Evolutionary conservation across 257 asterid species (phyloP).

Genomic region (Cinchona pubescens): DNA sequence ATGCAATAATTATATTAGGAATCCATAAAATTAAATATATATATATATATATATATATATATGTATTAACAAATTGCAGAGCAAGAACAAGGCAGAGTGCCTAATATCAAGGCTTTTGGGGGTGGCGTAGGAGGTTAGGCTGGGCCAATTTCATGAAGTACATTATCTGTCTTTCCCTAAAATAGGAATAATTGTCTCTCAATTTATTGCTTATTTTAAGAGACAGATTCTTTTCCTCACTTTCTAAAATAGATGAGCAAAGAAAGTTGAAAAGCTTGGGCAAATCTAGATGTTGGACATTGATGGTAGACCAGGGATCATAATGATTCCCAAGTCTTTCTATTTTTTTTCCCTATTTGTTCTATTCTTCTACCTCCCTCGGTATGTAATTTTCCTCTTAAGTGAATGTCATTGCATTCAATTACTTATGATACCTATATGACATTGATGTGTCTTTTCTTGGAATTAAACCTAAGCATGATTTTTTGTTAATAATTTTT

Average conservation of each 20-base stretch:
- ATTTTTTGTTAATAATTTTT: too few species aligned
- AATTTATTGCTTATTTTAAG: not conserved
- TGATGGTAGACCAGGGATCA: not conserved
- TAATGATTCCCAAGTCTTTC: not conserved
- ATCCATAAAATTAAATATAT: too few species aligned
- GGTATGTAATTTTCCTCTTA: not conserved
- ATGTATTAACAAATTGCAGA: not conserved
- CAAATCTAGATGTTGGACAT: not conserved
- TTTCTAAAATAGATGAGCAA: constrained; percentile 3
- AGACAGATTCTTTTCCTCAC: not conserved
- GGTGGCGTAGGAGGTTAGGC: not conserved
- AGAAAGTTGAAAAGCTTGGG: not conserved
- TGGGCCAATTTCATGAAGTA: not conserved
- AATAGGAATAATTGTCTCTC: not conserved
- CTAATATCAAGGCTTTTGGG: constrained; percentile 12
- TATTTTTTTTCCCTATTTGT: too few species aligned
- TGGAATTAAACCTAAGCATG: too few species aligned
- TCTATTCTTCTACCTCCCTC: not conserved
- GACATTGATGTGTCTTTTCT: not conserved
- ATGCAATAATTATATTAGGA: not conserved
- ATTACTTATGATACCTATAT: not conserved
- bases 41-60: too few species aligned
- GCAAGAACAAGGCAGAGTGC: constrained; percentile 10
- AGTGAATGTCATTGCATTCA: not conserved
- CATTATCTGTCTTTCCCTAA: constrained; percentile 8